Base-by-base conservation (phyloP, 768 basidiomycete genomes). In the Hygrocybe punicea region DNA sequence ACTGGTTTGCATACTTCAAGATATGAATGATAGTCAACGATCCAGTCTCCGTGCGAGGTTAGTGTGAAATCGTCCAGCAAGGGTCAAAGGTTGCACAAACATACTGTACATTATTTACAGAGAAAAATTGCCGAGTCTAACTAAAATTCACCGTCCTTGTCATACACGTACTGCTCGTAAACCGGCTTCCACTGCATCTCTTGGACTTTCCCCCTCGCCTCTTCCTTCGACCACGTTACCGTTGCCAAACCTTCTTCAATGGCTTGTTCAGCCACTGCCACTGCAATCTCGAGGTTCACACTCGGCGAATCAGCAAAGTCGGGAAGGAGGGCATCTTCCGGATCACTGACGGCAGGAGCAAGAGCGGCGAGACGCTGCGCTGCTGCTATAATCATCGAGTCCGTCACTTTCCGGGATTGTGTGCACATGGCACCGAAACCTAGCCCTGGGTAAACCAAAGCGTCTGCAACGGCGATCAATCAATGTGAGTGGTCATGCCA, bases 321-420 rank as follows among this genome's bases (percentile, higher is more conserved):
- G 0, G 93, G 91, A 4, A 95, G 74, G 23, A 95, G 80, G 0
- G 85, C 81, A 45, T 78, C 74, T 60, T 89, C 84, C 0, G 86
- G 85, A 64, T 93, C 84, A 33, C 80, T 79, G 57, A 85, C 75
- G 0, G 84, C 91, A 2, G 91, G 91, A 0, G 91, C 84, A 42
- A 94, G 81, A 7, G 82, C 75, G 0, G 91, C 89, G 36, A 95
- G 85, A 11, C 85, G 81, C 24, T 76, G 79, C 0, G 90, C 84
- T 8, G 89, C 92, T 2, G 87, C 87, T 39, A 92, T 84, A 68
- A 95, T 88, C 93, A 95, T 93, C n/a, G 78, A 81, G 69, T 93
- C 89, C 1, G 89, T 86, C 63, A 95, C 78, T 7, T 66, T 71
- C 5, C 80, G 76, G 0, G 89, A 84, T 58, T 84, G 75, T 9